phyloP scores from a whole-genome alignment of 1,284 basidiomycete species.

The Schizopora paradoxa region DNA sequence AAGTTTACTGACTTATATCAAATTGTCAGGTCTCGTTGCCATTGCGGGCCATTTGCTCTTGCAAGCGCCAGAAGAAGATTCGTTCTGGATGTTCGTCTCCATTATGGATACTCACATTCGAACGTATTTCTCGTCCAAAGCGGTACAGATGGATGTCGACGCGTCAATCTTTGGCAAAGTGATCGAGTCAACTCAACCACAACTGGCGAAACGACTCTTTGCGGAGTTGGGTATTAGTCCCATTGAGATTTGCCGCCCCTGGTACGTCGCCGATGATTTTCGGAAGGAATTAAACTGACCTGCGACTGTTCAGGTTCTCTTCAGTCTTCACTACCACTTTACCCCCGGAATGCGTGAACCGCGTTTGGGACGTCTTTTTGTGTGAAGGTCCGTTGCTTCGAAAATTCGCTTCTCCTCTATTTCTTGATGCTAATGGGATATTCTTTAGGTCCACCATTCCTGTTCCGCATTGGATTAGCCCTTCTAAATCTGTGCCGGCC shows the following conservation, averaged over 20 bases:
- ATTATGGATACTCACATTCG: conserved; percentile 78
- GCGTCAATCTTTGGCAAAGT: conserved; percentile 72
- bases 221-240: conserved; percentile 58
- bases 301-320: conserved; percentile 46
- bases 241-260: conserved; percentile 51
- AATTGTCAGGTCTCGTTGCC: conserved; percentile 60
- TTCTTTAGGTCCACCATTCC: conserved; percentile 65
- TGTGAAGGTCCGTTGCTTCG: conserved; percentile 59
- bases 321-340: conserved; percentile 73
- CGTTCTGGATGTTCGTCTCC: conserved; percentile 89
- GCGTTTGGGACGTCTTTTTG: conserved; percentile 86
- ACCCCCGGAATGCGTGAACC: conserved; percentile 70
- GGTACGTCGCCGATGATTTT: conserved; percentile 43
- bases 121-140: conserved; percentile 70
- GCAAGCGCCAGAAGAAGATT: conserved; percentile 84
- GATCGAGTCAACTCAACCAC: conserved; percentile 63
- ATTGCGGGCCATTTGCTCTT: conserved; percentile 77
- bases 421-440: neutral
- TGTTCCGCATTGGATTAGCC: conserved; percentile 76
- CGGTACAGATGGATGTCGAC: conserved; percentile 78
- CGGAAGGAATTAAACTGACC: no score
- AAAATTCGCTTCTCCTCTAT: neutral
- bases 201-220: conserved; percentile 62
- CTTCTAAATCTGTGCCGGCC: conserved; percentile 64
- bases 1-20: conserved; percentile 21